These are phyloP conservation scores for Xylaria sp. DNA, from an alignment of 2,329 filamentous ascomycete species.

Conservation along the genomic window DNA sequence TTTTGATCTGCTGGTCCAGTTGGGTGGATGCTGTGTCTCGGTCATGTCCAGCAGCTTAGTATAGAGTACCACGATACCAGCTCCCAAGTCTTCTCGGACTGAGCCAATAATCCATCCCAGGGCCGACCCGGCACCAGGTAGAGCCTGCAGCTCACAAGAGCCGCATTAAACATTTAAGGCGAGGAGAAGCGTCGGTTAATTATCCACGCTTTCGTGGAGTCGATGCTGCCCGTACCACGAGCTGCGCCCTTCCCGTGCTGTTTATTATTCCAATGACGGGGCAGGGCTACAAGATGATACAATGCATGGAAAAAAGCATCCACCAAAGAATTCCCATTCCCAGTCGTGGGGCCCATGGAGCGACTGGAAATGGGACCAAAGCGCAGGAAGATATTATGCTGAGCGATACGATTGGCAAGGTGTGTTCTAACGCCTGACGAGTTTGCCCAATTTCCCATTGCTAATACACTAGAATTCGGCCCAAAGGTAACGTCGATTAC, in stretches of 20 bases:
- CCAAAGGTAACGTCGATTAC: conserved; percentile 30
- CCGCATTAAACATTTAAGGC: conserved; percentile 48
- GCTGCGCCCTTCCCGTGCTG: conserved; percentile 37
- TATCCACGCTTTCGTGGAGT: conserved; percentile 39
- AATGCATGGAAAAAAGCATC: conserved; percentile 46
- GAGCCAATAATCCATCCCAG: conserved; percentile 31
- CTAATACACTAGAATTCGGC: conserved; percentile 12
- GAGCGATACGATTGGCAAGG: conserved; percentile 44
- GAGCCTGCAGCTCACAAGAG: conserved; percentile 42
- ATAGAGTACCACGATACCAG: conserved; percentile 28
- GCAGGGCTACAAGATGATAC: conserved; percentile 46
- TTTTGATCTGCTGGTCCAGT: conserved; percentile 10
- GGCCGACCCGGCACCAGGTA: conserved; percentile 35
- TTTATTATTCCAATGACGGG: conserved; percentile 41
- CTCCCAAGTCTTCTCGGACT: conserved; percentile 33
- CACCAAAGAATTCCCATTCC: conserved; percentile 39
- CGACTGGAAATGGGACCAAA: conserved; percentile 44
- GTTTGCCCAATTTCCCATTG: conserved; percentile 12
- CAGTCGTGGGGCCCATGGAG: conserved; percentile 42
- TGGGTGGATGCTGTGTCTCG: conserved; percentile 10
- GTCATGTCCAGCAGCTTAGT: conserved; percentile 10
- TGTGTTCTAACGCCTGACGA: conserved; percentile 36
- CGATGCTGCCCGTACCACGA: conserved; percentile 38
- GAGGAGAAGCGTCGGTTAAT: conserved; percentile 38
- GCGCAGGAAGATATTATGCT: conserved; percentile 41